Percentiles rank a stretch among this genome's conserved stretches.
Conservation (phyloP, 139 green algal genomes). For the Chlamydomonas eustigma region DNA sequence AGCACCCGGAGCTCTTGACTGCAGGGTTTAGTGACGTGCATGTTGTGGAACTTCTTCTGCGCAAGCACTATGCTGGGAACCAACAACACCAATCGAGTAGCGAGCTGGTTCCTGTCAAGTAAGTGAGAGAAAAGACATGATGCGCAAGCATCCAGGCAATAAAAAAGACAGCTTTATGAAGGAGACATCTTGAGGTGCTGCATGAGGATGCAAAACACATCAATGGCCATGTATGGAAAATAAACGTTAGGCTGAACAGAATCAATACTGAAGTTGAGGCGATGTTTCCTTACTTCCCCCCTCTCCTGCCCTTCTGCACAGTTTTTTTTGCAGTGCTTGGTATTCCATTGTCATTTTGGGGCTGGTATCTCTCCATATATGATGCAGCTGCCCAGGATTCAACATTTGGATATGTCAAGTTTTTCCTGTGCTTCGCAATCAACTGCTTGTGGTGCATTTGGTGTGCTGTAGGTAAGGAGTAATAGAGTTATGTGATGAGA, state of each 20-base stretch:
- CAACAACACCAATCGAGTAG: conserved; percentile 13
- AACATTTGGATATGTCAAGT: conserved; percentile 45
- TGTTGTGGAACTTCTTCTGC: not conserved
- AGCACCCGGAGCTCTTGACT: no score
- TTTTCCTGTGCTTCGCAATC: conserved; percentile 62
- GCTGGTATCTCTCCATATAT: conserved; percentile 80
- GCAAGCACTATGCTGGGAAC: conserved; percentile 4
- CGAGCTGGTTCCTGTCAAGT: conserved; percentile 40
- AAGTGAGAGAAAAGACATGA: no score
- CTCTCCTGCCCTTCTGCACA: no score
- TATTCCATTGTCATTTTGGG: conserved; percentile 50
- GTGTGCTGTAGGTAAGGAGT: conserved; percentile 50
- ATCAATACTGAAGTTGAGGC: no score
- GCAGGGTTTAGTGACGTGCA: not conserved
- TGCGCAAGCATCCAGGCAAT: no score
- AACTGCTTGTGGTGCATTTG: conserved; percentile 62
- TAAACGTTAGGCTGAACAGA: no score
- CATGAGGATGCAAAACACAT: no score
- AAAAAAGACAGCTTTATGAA: no score
- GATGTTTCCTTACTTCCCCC: no score
- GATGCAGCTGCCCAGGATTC: conserved; percentile 44
- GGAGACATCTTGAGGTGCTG: no score
- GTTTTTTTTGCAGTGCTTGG: conserved; percentile 23
- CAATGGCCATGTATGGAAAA: no score
- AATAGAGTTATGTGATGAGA: no score